phyloP scores from a whole-genome alignment of 306 rosid genomes.

The Lithocarpus polystachyus region DNA sequence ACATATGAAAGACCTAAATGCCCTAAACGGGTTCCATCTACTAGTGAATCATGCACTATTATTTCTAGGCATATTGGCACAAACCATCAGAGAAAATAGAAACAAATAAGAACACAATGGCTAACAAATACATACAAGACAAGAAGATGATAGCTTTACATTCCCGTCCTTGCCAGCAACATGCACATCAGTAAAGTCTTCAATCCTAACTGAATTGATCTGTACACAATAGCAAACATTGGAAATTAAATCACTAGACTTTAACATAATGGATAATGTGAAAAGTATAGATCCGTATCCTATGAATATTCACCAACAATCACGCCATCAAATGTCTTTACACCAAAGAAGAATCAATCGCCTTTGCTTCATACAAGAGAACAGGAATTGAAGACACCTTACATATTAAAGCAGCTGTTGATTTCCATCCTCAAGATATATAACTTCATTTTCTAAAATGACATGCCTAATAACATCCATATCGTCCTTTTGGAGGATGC shows the following conservation, averaged over 20 bases:
- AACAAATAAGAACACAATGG: neutral
- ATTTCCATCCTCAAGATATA: neutral
- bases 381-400: neutral
- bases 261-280: neutral
- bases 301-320: constrained; percentile 91
- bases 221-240: constrained; percentile 33
- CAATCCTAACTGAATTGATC: constrained; percentile 74
- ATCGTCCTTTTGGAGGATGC: neutral
- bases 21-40: neutral
- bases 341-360: constrained; percentile 19
- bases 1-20: neutral
- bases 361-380: neutral
- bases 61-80: neutral
- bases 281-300: constrained; percentile 39
- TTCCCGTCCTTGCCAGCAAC: constrained; percentile 75
- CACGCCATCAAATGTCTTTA: constrained; percentile 94
- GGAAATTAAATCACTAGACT: constrained; percentile 20
- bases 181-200: constrained; percentile 71
- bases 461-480: neutral
- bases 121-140: constrained; percentile 62
- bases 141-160: constrained; percentile 87
- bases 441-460: neutral
- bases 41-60: neutral
- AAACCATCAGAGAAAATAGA: neutral
- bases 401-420: neutral